Percentiles rank a stretch among this genome's conserved stretches.
Evolutionary conservation across 768 basidiomycete species (phyloP).

Genomic region (Favolaschia claudopus): DNA sequence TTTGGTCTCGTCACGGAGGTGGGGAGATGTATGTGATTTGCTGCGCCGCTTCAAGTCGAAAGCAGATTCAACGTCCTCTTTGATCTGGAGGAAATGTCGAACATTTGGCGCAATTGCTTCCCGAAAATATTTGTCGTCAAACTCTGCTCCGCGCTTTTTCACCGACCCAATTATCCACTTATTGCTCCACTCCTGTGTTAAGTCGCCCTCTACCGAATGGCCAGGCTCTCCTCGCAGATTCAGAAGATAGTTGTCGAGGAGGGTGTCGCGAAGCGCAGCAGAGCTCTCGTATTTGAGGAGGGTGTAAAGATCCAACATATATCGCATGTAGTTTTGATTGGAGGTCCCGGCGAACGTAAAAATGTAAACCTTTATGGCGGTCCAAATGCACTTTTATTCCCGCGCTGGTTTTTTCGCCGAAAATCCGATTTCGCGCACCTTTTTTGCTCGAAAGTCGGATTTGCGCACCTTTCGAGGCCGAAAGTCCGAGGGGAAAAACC

Average conservation of each 20-base stretch:
- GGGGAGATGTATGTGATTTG: constrained; percentile 27
- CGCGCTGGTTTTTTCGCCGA: too few species aligned
- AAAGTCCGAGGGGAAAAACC: too few species aligned
- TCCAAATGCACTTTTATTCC: too few species aligned
- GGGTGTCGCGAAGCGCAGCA: constrained; percentile 20
- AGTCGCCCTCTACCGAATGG: constrained; percentile 25
- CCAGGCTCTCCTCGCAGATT: constrained; percentile 27
- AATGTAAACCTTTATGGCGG: not conserved
- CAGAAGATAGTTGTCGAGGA: constrained; percentile 32
- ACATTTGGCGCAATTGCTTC: constrained; percentile 34
- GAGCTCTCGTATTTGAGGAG: constrained; percentile 31
- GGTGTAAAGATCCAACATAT: constrained; percentile 34
- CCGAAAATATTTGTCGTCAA: constrained; percentile 30
- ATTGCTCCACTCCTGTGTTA: constrained; percentile 35
- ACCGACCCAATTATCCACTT: constrained; percentile 28
- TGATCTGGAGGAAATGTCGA: constrained; percentile 26
- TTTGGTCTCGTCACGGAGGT: constrained; percentile 24
- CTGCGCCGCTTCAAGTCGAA: constrained; percentile 12
- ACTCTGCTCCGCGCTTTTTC: constrained; percentile 25
- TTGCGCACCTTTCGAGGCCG: too few species aligned
- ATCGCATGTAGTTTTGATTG: constrained; percentile 31
- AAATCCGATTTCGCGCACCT: too few species aligned
- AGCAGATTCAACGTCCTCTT: constrained; percentile 29
- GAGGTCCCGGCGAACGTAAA: not conserved
- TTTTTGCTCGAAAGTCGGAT: too few species aligned